Percentiles rank a stretch among this genome's conserved stretches.
Conservation (phyloP, 1,284 basidiomycete genomes). For the Lentinula novae-zelandiae region DNA sequence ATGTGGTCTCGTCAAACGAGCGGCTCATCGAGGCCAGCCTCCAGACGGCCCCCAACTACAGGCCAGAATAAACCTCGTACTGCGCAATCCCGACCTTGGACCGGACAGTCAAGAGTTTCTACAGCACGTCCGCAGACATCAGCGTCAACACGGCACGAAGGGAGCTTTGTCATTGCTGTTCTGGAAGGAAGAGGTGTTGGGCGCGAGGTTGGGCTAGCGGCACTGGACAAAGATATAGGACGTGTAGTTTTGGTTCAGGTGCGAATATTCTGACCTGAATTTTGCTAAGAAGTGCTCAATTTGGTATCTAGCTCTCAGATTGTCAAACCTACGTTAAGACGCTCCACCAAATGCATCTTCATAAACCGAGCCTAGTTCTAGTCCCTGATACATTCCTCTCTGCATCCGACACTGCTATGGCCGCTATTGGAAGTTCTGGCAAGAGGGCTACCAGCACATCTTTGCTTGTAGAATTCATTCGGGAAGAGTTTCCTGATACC, state of each 20-base stretch:
- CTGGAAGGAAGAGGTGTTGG: conserved; percentile 74
- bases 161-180: conserved; percentile 60
- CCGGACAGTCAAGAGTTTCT: conserved; percentile 36
- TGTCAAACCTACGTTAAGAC: conserved; percentile 85
- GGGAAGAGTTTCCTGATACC: conserved; percentile 69
- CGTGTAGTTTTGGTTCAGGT: conserved; percentile 72
- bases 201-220: conserved; percentile 82
- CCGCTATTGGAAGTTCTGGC: conserved; percentile 34
- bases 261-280: background rate
- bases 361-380: conserved; percentile 69
- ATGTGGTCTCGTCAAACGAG: background rate
- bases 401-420: conserved; percentile 32
- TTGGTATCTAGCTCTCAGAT: conserved; percentile 61
- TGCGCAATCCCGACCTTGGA: conserved; percentile 30
- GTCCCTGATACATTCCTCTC: conserved; percentile 78
- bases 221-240: conserved; percentile 79
- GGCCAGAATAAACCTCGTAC: conserved; percentile 12
- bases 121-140: conserved; percentile 60
- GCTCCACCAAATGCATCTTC: conserved; percentile 79
- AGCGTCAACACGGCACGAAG: conserved; percentile 53
- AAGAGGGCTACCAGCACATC: conserved; percentile 47
- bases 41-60: conserved; percentile 7
- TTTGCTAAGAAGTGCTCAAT: background rate
- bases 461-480: conserved; percentile 67
- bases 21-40: conserved; percentile 6